phyloP scores from a whole-genome alignment of 768 basidiomycete species.

The Phallus indusiatus region DNA sequence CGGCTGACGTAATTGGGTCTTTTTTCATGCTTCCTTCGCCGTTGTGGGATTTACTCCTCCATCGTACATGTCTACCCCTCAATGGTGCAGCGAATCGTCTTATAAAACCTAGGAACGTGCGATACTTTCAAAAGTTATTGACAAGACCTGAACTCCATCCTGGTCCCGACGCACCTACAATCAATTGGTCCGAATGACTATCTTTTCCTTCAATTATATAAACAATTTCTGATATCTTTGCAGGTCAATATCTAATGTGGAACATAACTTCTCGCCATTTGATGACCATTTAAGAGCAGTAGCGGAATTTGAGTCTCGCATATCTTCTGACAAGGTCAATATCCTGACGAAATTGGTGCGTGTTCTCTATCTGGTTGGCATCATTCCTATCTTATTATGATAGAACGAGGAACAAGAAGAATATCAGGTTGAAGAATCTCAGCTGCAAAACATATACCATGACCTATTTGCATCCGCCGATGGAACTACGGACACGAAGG shows the following conservation, averaged over 20 bases:
- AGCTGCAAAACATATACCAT: conserved; percentile 2
- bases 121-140: conserved; percentile 2
- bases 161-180: neutral
- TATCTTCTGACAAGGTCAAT: neutral
- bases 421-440: neutral
- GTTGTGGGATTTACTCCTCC: conserved; percentile 1
- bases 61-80: neutral
- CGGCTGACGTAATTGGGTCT: neutral
- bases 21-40: conserved; percentile 2
- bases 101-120: neutral
- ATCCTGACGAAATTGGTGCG: neutral
- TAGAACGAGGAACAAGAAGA: neutral
- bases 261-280: neutral
- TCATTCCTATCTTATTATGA: neutral
- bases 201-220: neutral
- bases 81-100: neutral
- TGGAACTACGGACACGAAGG: neutral
- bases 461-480: conserved; percentile 3
- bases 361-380: neutral
- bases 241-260: neutral
- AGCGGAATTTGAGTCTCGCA: conserved; percentile 2
- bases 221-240: neutral
- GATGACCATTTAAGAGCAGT: neutral
- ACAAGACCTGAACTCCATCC: neutral
- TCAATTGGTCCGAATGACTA: neutral